Percentiles rank a stretch among this genome's conserved stretches.
phyloP scores from a whole-genome alignment of 192 early-diverging fungal genomes.

The Linnemannia zychae region DNA sequence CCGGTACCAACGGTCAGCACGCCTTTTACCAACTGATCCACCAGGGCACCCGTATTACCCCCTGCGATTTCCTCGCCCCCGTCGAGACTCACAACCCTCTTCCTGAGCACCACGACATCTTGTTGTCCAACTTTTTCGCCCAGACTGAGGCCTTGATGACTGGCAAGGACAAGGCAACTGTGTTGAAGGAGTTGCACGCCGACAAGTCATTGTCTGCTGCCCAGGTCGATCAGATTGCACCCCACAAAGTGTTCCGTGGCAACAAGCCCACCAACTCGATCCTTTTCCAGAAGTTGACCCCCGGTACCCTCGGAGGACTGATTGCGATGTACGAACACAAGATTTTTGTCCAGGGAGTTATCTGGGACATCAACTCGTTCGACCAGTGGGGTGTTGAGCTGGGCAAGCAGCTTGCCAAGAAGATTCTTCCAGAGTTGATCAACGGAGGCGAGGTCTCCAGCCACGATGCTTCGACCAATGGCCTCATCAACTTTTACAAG shows the following conservation, averaged over 20 bases:
- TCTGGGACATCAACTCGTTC: constrained; percentile 98
- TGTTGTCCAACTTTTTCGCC: constrained; percentile 99
- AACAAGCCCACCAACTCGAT: constrained; percentile 99
- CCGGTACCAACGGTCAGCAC: constrained; percentile 99
- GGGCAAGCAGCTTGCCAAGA: constrained; percentile 98
- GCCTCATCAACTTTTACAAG: constrained; percentile 96
- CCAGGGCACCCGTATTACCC: constrained; percentile 98
- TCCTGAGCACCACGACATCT: constrained; percentile 90
- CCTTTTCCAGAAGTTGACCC: constrained; percentile 93
- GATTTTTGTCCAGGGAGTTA: constrained; percentile 98
- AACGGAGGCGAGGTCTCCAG: constrained; percentile 63
- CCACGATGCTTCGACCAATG: constrained; percentile 97
- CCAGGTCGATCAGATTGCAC: constrained; percentile 76
- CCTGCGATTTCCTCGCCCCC: constrained; percentile 96
- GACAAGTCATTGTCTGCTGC: constrained; percentile 64
- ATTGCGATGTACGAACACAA: constrained; percentile 99
- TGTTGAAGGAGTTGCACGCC: constrained; percentile 83
- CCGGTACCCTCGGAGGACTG: constrained; percentile 90
- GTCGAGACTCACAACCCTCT: constrained; percentile 96
- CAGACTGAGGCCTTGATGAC: constrained; percentile 98
- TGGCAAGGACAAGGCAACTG: constrained; percentile 88
- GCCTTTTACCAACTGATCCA: constrained; percentile 99
- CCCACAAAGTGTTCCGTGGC: constrained; percentile 98
- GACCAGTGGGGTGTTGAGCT: constrained; percentile 98
- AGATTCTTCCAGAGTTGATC: constrained; percentile 90